Evolutionary conservation across 2,329 filamentous ascomycete species (phyloP).

Genomic region (Dactylellina parvicollis): DNA sequence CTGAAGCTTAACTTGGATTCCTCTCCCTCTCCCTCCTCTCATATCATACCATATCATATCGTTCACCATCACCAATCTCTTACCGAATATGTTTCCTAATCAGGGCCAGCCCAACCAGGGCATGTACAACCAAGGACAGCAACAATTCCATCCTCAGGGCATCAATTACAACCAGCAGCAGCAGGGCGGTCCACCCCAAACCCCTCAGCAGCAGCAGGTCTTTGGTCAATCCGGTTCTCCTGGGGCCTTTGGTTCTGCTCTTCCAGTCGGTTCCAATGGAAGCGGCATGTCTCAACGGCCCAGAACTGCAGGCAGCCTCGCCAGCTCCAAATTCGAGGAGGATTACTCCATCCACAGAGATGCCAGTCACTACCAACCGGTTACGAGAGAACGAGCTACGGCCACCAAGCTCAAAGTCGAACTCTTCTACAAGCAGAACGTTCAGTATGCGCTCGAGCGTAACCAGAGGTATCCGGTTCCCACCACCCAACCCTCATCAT

Average conservation of each 20-base stretch:
- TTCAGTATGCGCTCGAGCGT: constrained; percentile 91
- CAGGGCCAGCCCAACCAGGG: constrained; percentile 45
- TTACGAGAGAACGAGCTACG: constrained; percentile 77
- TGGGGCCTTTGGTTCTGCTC: constrained; percentile 70
- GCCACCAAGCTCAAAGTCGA: constrained; percentile 73
- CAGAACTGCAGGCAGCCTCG: constrained; percentile 84
- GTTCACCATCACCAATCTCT: background rate
- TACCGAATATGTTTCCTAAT: constrained; percentile 24
- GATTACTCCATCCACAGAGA: constrained; percentile 74
- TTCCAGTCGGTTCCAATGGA: constrained; percentile 65
- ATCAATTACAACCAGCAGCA: constrained; percentile 64
- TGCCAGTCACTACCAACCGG: constrained; percentile 74
- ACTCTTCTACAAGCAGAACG: constrained; percentile 97
- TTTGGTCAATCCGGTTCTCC: constrained; percentile 84
- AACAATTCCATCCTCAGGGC: constrained; percentile 64
- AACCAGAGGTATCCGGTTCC: constrained; percentile 80
- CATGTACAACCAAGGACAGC: constrained; percentile 57
- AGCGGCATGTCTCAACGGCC: constrained; percentile 73
- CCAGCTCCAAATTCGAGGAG: constrained; percentile 85
- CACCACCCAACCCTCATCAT: constrained; percentile 1
- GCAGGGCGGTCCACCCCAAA: constrained; percentile 73
- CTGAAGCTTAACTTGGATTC: constrained; percentile 29
- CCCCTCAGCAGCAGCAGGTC: constrained; percentile 95
- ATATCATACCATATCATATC: background rate
- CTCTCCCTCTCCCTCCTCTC: constrained; percentile 10